Conservation (phyloP, 495 filamentous ascomycete species). For the Aspergillus nidulans region DNA sequence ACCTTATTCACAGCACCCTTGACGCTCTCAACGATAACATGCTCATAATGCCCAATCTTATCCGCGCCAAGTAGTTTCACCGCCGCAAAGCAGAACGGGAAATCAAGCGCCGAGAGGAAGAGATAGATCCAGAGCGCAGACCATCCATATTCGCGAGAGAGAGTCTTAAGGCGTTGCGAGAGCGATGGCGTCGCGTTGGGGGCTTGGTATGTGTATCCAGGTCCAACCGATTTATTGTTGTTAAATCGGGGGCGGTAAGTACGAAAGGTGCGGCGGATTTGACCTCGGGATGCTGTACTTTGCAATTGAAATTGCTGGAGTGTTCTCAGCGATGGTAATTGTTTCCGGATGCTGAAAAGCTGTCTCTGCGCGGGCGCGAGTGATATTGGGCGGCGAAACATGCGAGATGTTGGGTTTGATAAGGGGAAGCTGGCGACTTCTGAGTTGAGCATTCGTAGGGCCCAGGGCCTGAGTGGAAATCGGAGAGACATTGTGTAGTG, state of each 20-base stretch:
- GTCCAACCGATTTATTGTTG: constrained; percentile 5
- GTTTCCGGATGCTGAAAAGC: not conserved
- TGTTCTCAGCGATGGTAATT: not conserved
- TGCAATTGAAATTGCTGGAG: not conserved
- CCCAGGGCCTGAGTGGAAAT: not conserved
- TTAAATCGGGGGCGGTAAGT: constrained; percentile 17
- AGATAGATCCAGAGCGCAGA: constrained; percentile 89
- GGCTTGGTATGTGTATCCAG: not conserved
- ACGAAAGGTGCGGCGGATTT: constrained; percentile 24
- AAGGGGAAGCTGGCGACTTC: not conserved
- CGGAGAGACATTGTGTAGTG: constrained; percentile 4
- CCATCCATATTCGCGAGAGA: constrained; percentile 95
- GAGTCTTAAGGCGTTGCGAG: constrained; percentile 66
- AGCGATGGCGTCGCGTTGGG: constrained; percentile 47
- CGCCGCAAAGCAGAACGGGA: constrained; percentile 89
- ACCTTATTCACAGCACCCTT: constrained; percentile 26
- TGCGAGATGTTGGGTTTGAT: not conserved
- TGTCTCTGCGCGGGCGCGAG: not conserved
- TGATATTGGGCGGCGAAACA: constrained; percentile 12
- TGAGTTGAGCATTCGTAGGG: not conserved
- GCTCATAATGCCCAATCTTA: constrained; percentile 63
- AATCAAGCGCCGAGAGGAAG: constrained; percentile 75
- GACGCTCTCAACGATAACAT: constrained; percentile 37
- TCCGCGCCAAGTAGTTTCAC: constrained; percentile 82
- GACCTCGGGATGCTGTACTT: not conserved